These are phyloP conservation scores for Acanthamoeba lugdunensis DNA, from an alignment of 208 protist species.

Conservation along the genomic window DNA sequence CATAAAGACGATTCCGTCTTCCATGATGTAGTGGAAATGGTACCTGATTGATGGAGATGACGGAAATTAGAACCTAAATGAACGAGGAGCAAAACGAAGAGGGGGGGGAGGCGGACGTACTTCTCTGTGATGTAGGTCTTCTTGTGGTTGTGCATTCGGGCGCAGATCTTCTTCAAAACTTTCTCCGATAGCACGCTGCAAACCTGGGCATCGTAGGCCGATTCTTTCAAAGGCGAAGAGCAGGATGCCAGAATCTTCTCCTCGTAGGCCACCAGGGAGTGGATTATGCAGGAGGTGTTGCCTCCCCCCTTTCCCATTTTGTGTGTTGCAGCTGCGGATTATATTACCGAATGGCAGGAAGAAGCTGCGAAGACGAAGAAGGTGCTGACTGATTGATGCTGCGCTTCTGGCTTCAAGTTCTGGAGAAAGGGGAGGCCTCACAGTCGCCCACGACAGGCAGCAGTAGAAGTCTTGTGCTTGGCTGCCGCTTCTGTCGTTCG, in stretches of 20 bases:
- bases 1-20: constrained; percentile 45
- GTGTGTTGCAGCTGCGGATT: neutral
- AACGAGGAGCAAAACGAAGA: neutral
- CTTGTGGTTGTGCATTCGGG: constrained; percentile 47
- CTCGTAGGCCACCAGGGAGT: constrained; percentile 48
- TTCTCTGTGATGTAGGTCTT: constrained; percentile 61
- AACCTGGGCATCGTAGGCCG: constrained; percentile 50
- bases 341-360: neutral
- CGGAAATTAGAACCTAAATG: neutral
- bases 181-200: constrained; percentile 46
- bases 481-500: too few species aligned
- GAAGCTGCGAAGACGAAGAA: too few species aligned
- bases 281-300: constrained; percentile 29
- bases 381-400: too few species aligned
- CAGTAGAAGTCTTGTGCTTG: too few species aligned
- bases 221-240: constrained; percentile 35
- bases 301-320: neutral
- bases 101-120: neutral
- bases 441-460: too few species aligned
- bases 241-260: constrained; percentile 43
- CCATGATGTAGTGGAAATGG: constrained; percentile 61
- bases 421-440: too few species aligned
- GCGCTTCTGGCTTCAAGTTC: too few species aligned
- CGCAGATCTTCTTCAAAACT: constrained; percentile 40
- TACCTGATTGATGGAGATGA: neutral